Base-by-base conservation (phyloP, 371 early-diverging fungal genomes). In the Lichtheimia corymbifera region DNA sequence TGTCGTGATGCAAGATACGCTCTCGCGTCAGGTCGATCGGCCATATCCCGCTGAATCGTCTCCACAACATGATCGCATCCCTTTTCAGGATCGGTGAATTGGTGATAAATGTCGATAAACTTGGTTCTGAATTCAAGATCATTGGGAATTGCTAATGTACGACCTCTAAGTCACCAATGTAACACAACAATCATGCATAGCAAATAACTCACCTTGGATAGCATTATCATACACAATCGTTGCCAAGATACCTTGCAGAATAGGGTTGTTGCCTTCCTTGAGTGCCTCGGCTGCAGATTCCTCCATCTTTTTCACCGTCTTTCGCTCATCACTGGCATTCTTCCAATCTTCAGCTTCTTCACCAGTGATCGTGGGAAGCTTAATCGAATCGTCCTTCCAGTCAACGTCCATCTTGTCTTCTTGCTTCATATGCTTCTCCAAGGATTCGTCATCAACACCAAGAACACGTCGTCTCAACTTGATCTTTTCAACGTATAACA, bases 401-500 rank as follows among this genome's bases (percentile, higher is more conserved):
- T 74, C 76, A 1, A 60, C 64, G 2, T 71, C 63, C 54, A 55
- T 66, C 13, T 73, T 73, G 2, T 79, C 73, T 17, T 79, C 78
- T 47, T 47, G 18, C 5, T 47, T 11, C 20, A 71, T 56, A 9
- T 64, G 67, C 28, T 73, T 50, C 13, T 55, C 55, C 56, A 64
- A 58, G 40, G 65, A 60, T 53, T 72, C 52, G 17, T 70, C 73
- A 49, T 84, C 85, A 40, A 89, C 84, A 35, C 86, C 85, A n/a
- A 96, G 82, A 6, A 98, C 72, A 53, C 88, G 81, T 61, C 95
- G 79, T 61, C 98, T 83, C 15, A 86, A 77, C 63, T 85, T 87
- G 64, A 97, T 85, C 73, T 94, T 94, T 66, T 91, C 93, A 25
- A 93, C 79, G 64, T 90, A 95, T n/a, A 93, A 72, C 20, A 94